Evolutionary conservation across 2,329 filamentous ascomycete species (phyloP), one percentile per base, ranked within the genome.

Genomic region (Colletotrichum phormii): DNA sequence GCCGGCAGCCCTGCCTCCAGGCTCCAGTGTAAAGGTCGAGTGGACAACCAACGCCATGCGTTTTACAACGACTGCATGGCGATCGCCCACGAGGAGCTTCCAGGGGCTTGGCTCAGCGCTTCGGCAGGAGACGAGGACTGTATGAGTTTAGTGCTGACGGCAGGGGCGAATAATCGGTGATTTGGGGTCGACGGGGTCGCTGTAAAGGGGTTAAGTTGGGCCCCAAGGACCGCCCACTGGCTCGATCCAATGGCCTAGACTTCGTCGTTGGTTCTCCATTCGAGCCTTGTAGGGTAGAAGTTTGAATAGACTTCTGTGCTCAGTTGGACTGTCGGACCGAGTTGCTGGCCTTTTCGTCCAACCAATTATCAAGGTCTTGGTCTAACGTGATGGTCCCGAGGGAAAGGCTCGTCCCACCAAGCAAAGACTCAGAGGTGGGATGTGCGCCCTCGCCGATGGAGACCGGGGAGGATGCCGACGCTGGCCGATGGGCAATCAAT

Each of bases 61-160:
- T 64, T 37, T 64, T 31, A 55, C 13, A 18, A 22, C 26, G 8
- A 29, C 22, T 37, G 51, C 55, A 9, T 49, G 18, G 18, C 9
- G 53, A 49, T 35, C 33, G 54, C n/a, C 42, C 5, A 12, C 22
- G 49, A 37, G 22, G 24, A 65, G 54, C 26, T 31, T 31, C 49
- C 55, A 33, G 42, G 31, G 46, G 29, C n/a, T 31, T 70, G 67
- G 66, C 61, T 31, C 35, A 42, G 46, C n/a, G 13, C 26, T 51
- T 73, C 67, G 71, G 67, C 46, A 70, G 57, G 49, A 49, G 26
- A 66, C 66, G 71, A 70, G 9, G 12, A 61, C 26, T 42, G 22
- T 59, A 5, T 0, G 26, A 7, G 60, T 11, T 46, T 64, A 61
- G 55, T 61, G 66, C 66, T 72, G 54, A 65, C 49, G 24, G n/a